Percentiles rank a stretch among this genome's conserved stretches.
phyloP scores from a whole-genome alignment of 192 early-diverging fungal genomes.

The Coemansia reversa region DNA sequence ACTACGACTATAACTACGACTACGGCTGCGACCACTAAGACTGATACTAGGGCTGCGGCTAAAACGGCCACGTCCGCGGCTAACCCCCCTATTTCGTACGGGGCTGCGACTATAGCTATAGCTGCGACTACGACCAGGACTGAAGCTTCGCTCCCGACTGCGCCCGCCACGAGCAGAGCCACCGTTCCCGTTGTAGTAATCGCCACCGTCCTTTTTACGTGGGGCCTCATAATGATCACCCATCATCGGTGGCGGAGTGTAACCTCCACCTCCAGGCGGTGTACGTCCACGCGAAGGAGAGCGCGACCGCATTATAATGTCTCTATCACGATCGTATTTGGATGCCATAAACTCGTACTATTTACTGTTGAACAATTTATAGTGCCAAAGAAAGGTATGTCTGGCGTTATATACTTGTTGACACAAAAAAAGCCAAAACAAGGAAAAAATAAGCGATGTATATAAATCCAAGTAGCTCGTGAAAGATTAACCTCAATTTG shows the following conservation, averaged over 20 bases:
- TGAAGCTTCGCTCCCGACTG: constrained; percentile 17
- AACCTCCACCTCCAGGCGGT: constrained; percentile 10
- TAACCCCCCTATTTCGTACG: not conserved
- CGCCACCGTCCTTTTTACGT: not conserved
- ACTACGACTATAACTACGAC: constrained; percentile 26
- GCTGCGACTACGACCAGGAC: constrained; percentile 17
- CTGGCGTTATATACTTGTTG: too few species aligned
- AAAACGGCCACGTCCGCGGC: constrained; percentile 10
- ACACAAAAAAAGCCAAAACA: too few species aligned
- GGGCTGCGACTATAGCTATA: constrained; percentile 8
- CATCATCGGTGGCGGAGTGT: constrained; percentile 30
- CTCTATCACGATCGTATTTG: constrained; percentile 13
- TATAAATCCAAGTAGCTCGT: too few species aligned
- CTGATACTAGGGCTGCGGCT: constrained; percentile 12
- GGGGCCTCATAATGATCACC: not conserved
- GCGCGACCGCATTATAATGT: constrained; percentile 13
- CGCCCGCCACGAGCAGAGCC: not conserved
- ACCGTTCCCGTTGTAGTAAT: constrained; percentile 1
- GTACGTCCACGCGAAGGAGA: constrained; percentile 24
- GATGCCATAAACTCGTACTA: constrained; percentile 1
- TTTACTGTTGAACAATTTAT: not conserved
- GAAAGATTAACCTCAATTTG: too few species aligned
- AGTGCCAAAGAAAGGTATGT: not conserved
- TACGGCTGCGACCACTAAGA: constrained; percentile 1
- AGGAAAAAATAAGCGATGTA: too few species aligned